Evolutionary conservation across 2,329 filamentous ascomycete genomes (phyloP).

Genomic region (Fusarium robinianum): DNA sequence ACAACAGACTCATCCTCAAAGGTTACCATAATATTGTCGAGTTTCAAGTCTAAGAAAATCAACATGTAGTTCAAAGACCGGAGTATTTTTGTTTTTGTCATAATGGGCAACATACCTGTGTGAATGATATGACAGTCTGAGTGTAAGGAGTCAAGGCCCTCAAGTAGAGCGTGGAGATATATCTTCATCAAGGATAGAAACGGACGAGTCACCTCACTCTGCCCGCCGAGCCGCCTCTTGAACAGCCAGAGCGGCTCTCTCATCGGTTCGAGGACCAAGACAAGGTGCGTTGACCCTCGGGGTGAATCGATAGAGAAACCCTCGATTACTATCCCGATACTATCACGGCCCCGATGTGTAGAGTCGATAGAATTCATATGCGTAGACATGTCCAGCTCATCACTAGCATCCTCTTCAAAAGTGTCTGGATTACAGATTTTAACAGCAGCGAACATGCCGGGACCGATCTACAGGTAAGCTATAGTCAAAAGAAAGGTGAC

Average conservation of each 20-base stretch:
- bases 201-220: slow-evolving; percentile 17
- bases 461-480: slow-evolving; percentile 1
- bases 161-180: slow-evolving; percentile 42
- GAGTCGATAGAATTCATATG: background rate
- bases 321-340: slow-evolving; percentile 34
- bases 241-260: slow-evolving; percentile 47
- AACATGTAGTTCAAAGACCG: background rate
- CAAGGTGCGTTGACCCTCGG: slow-evolving; percentile 39
- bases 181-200: slow-evolving; percentile 40
- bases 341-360: slow-evolving; percentile 6
- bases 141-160: slow-evolving; percentile 49
- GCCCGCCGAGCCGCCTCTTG: slow-evolving; percentile 42
- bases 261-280: slow-evolving; percentile 45
- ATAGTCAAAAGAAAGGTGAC: slow-evolving; percentile 1
- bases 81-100: background rate
- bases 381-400: slow-evolving; percentile 24
- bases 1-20: slow-evolving; percentile 30
- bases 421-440: slow-evolving; percentile 30
- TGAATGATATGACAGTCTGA: slow-evolving; percentile 50
- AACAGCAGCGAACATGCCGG: slow-evolving; percentile 28
- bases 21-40: slow-evolving; percentile 32
- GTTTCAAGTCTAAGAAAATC: slow-evolving; percentile 26
- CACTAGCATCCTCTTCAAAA: slow-evolving; percentile 22
- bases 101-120: slow-evolving; percentile 41
- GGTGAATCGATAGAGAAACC: slow-evolving; percentile 37